Base-by-base conservation (phyloP, 2,329 filamentous ascomycete species). In the Talaromyces sp. region DNA sequence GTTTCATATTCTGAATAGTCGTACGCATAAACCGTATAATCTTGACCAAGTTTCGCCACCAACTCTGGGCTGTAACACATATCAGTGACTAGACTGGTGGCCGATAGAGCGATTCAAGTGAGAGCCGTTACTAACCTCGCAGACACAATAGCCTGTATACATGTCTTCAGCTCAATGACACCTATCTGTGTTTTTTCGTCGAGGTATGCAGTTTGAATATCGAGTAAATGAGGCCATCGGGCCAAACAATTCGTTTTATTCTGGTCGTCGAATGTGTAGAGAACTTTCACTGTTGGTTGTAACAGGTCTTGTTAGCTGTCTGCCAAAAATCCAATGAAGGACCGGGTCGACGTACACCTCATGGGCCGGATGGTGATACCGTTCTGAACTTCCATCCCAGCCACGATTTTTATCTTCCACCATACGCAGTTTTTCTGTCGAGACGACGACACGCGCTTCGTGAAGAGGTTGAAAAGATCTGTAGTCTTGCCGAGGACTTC, bases 21-120 rank as follows among this genome's bases (percentile, higher is more conserved):
- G 79, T 92, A 91, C 33, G 93, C 92, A 77, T 99, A 99, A 62
- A 99, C 88, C n/a, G 92, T 95, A 78, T 95, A 99, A 78, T 99
- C 93, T 76, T 85, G 79, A 78, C 89, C 83, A 64, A 88, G 73
- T 81, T 89, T 81, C 72, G 86, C 85, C 54, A 92, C 81, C 52
- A 99, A 84, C 78, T 99, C 95, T 40, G 95, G 95, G 73, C 95
- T 98, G 63, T 50, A 62, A 35, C n/a, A 7, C 28, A 23, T 12
- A 18, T 64, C 48, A 65, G 58, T 37, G 23, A 60, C 28, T 35
- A 42, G 37, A 25, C 44, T 18, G 46, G 52, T n/a, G n/a, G n/a
- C n/a, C n/a, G 21, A 8, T 8, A 35, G 33, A 14, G 14, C 5
- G n/a, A 46, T 14, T 28, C 48, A 3, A 35, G 56, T 50, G 62